phyloP scores from a whole-genome alignment of 208 protist species.

The Trypanosoma brucei region DNA sequence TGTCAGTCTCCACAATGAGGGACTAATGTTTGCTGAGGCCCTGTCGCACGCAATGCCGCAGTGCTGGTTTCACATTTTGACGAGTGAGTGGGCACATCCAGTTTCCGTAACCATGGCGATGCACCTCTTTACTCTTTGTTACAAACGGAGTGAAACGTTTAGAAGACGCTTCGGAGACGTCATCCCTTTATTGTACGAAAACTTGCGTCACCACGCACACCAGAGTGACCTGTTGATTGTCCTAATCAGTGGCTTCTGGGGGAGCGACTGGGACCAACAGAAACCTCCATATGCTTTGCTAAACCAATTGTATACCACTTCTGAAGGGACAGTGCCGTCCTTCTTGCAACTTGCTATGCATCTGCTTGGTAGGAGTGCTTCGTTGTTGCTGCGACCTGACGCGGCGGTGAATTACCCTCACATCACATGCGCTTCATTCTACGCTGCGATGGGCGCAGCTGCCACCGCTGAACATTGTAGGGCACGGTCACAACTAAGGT shows the following conservation, averaged over 20 bases:
- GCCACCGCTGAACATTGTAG: background rate
- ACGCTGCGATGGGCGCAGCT: background rate
- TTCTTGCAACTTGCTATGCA: background rate
- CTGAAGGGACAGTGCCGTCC: background rate
- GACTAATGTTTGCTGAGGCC: constrained; percentile 13
- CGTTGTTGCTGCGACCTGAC: background rate
- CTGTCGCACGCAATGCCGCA: constrained; percentile 34
- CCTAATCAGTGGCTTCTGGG: constrained; percentile 41
- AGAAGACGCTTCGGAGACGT: constrained; percentile 21
- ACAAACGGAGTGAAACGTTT: constrained; percentile 33
- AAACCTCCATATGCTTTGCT: background rate
- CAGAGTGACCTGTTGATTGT: constrained; percentile 46
- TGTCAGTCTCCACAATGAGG: constrained; percentile 17
- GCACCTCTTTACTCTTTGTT: constrained; percentile 55
- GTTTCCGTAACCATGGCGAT: constrained; percentile 44
- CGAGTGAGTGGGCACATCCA: constrained; percentile 33
- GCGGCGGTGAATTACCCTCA: background rate
- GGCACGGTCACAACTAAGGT: background rate
- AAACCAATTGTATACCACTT: background rate
- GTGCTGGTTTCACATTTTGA: constrained; percentile 56
- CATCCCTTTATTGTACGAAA: constrained; percentile 24
- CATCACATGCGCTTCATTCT: background rate
- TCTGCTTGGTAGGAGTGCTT: background rate
- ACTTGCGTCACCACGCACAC: constrained; percentile 42
- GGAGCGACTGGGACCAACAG: constrained; percentile 27